Conservation (phyloP, 805 yeast species). For the Saccharomycopsis fodiens region DNA sequence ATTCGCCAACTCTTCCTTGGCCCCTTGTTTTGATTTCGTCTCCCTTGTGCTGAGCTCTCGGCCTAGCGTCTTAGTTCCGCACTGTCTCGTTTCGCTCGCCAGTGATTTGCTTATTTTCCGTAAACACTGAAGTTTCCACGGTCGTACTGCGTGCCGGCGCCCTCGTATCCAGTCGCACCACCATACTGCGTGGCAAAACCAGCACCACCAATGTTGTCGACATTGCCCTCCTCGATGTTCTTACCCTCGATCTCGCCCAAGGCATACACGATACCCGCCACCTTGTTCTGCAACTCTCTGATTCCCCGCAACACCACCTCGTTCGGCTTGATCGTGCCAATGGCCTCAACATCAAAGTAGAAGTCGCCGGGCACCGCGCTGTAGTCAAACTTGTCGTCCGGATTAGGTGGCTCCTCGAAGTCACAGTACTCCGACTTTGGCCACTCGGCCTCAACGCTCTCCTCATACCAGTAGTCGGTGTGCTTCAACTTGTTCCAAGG, state of each 20-base stretch:
- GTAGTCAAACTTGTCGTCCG: conserved; percentile 81
- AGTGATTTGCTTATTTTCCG: conserved; percentile 1
- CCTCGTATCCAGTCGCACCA: conserved; percentile 29
- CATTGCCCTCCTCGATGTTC: conserved; percentile 39
- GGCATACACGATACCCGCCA: conserved; percentile 79
- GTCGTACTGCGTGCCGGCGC: conserved; percentile 25
- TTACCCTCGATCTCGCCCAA: conserved; percentile 41
- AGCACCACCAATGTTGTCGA: conserved; percentile 40
- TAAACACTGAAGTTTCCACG: conserved; percentile 19
- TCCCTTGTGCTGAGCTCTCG: no score
- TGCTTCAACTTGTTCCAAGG: conserved; percentile 98
- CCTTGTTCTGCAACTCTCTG: conserved; percentile 77
- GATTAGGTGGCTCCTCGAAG: conserved; percentile 92
- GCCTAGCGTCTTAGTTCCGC: no score
- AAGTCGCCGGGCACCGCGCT: conserved; percentile 73
- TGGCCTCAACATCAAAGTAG: conserved; percentile 87
- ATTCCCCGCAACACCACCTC: conserved; percentile 84
- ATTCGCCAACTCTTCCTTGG: no score
- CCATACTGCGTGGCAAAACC: conserved; percentile 28
- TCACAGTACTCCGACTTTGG: conserved; percentile 82
- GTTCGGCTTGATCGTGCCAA: conserved; percentile 82
- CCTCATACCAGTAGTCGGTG: conserved; percentile 96
- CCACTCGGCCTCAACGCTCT: conserved; percentile 85
- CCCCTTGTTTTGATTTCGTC: no score
- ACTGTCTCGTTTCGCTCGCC: no score